phyloP scores from a whole-genome alignment of 345 rosid species.

The Pistacia integerrima region DNA sequence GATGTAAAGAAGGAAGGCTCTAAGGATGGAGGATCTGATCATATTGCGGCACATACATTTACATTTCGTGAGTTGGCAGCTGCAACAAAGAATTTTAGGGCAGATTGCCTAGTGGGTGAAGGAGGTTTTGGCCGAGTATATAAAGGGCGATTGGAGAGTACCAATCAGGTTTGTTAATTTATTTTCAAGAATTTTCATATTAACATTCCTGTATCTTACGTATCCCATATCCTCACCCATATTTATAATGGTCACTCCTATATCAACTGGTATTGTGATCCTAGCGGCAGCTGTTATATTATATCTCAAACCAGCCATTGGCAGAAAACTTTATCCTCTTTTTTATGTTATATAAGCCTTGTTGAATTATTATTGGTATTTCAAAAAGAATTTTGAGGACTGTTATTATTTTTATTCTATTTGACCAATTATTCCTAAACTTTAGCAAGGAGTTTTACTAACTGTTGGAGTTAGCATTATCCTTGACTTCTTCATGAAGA shows the following conservation, averaged over 20 bases:
- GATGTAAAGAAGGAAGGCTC: conserved; percentile 41
- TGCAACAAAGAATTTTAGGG: conserved; percentile 67
- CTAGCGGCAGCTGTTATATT: not conserved
- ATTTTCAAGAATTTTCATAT: not conserved
- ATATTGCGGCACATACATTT: conserved; percentile 63
- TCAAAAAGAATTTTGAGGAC: too few relatives aligned
- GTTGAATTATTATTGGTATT: too few relatives aligned
- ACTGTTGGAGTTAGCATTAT: too few relatives aligned
- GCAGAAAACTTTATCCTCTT: not conserved
- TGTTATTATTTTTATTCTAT: too few relatives aligned
- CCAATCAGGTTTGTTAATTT: conserved; percentile 49
- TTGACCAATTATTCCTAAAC: too few relatives aligned
- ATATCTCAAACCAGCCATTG: not conserved
- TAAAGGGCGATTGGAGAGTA: conserved; percentile 64
- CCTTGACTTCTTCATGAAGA: too few relatives aligned
- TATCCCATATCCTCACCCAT: not conserved
- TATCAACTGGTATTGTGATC: not conserved
- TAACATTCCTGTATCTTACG: not conserved
- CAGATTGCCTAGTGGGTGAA: conserved; percentile 69
- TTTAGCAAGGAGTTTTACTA: too few relatives aligned
- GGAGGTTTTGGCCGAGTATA: conserved; percentile 77
- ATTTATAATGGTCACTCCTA: not conserved
- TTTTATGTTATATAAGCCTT: too few relatives aligned
- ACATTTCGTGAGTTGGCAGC: conserved; percentile 69
- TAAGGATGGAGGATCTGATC: conserved; percentile 53